These are phyloP conservation scores for Herpetospermum pedunculosum DNA, from an alignment of 306 rosid genomes.

Conservation along the genomic window DNA sequence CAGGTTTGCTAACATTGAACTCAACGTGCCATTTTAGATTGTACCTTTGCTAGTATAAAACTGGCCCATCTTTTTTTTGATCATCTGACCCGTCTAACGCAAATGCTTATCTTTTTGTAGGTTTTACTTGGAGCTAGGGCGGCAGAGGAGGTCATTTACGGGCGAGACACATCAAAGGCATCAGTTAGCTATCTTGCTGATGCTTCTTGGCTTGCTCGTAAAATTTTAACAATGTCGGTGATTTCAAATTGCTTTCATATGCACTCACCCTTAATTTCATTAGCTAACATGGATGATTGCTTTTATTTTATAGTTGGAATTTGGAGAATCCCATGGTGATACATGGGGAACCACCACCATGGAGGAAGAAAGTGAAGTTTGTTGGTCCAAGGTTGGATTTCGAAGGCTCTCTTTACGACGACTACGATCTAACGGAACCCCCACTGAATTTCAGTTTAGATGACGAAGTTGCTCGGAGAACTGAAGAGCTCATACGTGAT, in stretches of 20 bases:
- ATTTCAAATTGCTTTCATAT: background rate
- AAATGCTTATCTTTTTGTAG: constrained; percentile 22
- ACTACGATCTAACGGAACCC: constrained; percentile 55
- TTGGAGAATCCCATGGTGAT: constrained; percentile 86
- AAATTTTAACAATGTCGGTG: constrained; percentile 80
- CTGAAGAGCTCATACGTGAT: constrained; percentile 53
- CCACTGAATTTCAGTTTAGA: constrained; percentile 84
- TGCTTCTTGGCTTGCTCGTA: constrained; percentile 99
- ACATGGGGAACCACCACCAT: constrained; percentile 95
- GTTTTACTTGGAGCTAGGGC: constrained; percentile 96
- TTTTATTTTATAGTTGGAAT: constrained; percentile 62
- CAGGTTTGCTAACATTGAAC: constrained; percentile 33
- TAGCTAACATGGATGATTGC: background rate
- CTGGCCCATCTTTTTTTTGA: background rate
- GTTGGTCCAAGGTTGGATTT: constrained; percentile 92
- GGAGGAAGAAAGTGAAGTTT: constrained; percentile 63
- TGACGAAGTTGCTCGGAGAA: constrained; percentile 60
- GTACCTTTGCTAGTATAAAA: background rate
- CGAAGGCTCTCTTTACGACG: constrained; percentile 84
- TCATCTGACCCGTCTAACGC: background rate
- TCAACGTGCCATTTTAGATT: background rate
- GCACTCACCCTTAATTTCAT: constrained; percentile 9
- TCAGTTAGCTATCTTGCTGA: constrained; percentile 87
- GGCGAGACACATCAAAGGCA: constrained; percentile 81
- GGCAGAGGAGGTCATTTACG: constrained; percentile 93